phyloP scores from a whole-genome alignment of 2,329 filamentous ascomycete species.

The Didymella pomorum region DNA sequence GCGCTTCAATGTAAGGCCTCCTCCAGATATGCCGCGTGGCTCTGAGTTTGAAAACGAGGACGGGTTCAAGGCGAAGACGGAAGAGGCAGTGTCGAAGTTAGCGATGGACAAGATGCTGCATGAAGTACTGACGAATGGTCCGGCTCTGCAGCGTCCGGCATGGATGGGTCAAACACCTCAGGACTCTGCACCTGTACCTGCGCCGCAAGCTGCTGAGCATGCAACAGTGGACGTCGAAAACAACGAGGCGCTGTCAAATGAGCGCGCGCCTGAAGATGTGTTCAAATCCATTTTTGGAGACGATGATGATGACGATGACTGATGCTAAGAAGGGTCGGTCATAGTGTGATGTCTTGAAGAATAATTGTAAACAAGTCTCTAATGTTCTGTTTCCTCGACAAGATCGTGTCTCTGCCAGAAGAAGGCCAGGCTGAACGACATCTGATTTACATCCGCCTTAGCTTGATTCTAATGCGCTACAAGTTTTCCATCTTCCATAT shows the following conservation, averaged over 20 bases:
- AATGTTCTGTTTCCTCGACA: too few relatives aligned
- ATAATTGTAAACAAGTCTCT: too few relatives aligned
- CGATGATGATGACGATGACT: constrained; percentile 62
- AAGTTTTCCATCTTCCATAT: too few relatives aligned
- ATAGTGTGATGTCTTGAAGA: too few relatives aligned
- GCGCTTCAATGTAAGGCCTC: constrained; percentile 85
- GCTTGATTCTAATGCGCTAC: too few relatives aligned
- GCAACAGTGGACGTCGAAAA: constrained; percentile 70
- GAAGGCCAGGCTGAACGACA: too few relatives aligned
- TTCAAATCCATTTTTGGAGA: constrained; percentile 95
- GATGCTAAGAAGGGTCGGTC: too few relatives aligned
- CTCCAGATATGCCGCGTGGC: constrained; percentile 69
- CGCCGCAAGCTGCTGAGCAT: constrained; percentile 22
- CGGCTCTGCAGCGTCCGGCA: constrained; percentile 39
- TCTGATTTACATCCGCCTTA: too few relatives aligned
- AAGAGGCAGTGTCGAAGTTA: constrained; percentile 62
- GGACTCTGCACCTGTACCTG: constrained; percentile 5
- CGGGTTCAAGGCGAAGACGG: constrained; percentile 33
- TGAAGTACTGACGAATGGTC: constrained; percentile 40
- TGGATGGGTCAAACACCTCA: constrained; percentile 35
- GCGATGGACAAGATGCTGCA: constrained; percentile 56
- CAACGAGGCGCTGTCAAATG: constrained; percentile 80
- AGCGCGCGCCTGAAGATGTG: constrained; percentile 78
- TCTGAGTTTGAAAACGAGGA: constrained; percentile 52
- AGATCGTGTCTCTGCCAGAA: too few relatives aligned